Conservation (phyloP, 257 asterid species). For the Rubia yunnanensis region DNA sequence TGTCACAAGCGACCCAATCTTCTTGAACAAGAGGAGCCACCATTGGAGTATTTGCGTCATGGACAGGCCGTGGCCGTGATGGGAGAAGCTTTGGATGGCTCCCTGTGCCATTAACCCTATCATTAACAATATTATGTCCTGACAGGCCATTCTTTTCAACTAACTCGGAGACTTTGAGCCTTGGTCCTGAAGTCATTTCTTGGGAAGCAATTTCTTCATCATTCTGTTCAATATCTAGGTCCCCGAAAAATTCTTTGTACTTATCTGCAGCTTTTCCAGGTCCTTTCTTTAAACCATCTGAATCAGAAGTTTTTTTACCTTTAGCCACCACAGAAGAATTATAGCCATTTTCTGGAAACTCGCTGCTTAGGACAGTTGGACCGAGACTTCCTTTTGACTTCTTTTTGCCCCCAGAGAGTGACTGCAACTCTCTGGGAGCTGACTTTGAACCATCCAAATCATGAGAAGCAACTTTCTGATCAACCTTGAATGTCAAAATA, state of each 20-base stretch:
- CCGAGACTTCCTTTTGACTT: constrained; percentile 37
- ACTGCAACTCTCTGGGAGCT: constrained; percentile 31
- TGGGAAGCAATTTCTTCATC: constrained; percentile 53
- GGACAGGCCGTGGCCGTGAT: constrained; percentile 34
- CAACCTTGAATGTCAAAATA: constrained; percentile 26
- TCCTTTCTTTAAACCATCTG: constrained; percentile 42
- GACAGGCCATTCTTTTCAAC: constrained; percentile 29
- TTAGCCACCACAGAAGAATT: constrained; percentile 41
- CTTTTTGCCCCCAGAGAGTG: constrained; percentile 40
- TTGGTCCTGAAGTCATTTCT: constrained; percentile 37
- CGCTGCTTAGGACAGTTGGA: constrained; percentile 29
- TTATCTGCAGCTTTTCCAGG: constrained; percentile 44
- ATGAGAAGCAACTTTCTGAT: constrained; percentile 35
- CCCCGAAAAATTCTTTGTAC: constrained; percentile 76
- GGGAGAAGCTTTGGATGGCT: constrained; percentile 29
- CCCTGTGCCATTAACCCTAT: constrained; percentile 27
- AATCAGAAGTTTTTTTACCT: constrained; percentile 38
- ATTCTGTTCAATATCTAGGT: constrained; percentile 52
- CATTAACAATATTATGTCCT: constrained; percentile 37
- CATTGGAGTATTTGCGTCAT: constrained; percentile 43
- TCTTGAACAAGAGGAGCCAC: constrained; percentile 58
- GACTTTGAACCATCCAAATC: constrained; percentile 36
- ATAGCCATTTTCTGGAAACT: constrained; percentile 30
- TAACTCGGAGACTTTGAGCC: constrained; percentile 35
- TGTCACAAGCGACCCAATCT: constrained; percentile 90